Evolutionary conservation across 2,329 filamentous ascomycete species (phyloP).

Genomic region (Chaetomiaceae sp.): DNA sequence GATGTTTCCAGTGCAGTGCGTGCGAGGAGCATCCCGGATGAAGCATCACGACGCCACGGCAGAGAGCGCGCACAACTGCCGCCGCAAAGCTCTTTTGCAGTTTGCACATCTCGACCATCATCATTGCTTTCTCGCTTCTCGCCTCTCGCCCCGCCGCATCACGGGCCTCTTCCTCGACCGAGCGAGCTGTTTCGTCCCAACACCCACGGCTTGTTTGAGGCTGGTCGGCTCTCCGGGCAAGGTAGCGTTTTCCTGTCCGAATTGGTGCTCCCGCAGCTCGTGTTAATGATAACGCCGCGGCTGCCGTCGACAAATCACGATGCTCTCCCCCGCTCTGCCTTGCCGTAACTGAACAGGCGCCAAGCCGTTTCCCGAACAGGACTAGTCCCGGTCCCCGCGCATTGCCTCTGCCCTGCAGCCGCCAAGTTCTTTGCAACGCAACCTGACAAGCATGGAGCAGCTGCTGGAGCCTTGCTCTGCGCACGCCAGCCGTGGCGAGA

Average conservation of each 20-base stretch:
- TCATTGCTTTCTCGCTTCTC: too few species aligned
- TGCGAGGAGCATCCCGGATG: background rate
- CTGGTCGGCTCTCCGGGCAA: background rate
- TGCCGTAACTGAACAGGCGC: conserved; percentile 5
- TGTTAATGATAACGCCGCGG: conserved; percentile 10
- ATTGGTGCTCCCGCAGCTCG: conserved; percentile 16
- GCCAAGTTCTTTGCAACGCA: background rate
- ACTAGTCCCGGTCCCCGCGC: conserved; percentile 16
- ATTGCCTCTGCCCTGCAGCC: conserved; percentile 12
- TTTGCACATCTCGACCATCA: too few species aligned
- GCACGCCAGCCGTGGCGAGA: conserved; percentile 15
- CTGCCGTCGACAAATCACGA: background rate
- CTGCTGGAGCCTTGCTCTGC: background rate
- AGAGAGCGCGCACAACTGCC: too few species aligned
- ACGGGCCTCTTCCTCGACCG: background rate
- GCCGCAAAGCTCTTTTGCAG: too few species aligned
- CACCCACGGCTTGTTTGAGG: background rate
- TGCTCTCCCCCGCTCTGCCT: conserved; percentile 4
- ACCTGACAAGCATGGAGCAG: background rate
- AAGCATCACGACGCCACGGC: background rate
- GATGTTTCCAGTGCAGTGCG: too few species aligned
- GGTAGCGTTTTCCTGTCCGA: conserved; percentile 11
- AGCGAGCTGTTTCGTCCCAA: background rate
- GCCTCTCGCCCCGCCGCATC: too few species aligned
- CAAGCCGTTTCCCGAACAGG: conserved; percentile 8